These are phyloP conservation scores for Plantago coronopus DNA, from an alignment of 305 asterid genomes.

Conservation along the genomic window DNA sequence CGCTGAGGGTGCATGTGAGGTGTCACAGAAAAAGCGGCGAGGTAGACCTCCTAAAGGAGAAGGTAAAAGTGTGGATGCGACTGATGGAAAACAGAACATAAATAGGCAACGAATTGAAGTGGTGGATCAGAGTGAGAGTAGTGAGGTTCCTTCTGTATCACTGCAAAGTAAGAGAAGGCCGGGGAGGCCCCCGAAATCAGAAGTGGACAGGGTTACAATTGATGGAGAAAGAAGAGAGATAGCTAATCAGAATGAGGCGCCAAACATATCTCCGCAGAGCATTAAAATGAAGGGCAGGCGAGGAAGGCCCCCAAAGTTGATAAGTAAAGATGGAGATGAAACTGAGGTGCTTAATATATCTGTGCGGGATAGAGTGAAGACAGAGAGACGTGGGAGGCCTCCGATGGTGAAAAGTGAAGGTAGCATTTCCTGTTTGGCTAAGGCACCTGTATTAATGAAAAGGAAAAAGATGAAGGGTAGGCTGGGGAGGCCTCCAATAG, in stretches of 20 bases:
- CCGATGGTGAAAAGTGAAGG: slow-evolving; percentile 23
- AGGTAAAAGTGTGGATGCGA: slow-evolving; percentile 11
- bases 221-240: too few relatives aligned
- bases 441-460: neutral
- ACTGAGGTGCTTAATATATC: slow-evolving; percentile 3
- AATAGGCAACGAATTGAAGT: too few relatives aligned
- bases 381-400: slow-evolving; percentile 32
- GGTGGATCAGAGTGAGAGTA: slow-evolving; percentile 14
- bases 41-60: slow-evolving; percentile 30
- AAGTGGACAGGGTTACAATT: too few relatives aligned
- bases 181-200: too few relatives aligned
- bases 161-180: neutral
- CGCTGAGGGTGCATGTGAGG: too few relatives aligned
- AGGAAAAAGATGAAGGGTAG: slow-evolving; percentile 26
- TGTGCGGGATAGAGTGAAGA: neutral
- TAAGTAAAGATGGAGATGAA: slow-evolving; percentile 9
- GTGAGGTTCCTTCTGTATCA: neutral
- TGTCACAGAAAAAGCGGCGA: slow-evolving; percentile 10
- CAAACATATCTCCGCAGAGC: neutral
- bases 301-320: slow-evolving; percentile 30
- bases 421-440: slow-evolving; percentile 19
- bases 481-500: slow-evolving; percentile 33
- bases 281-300: slow-evolving; percentile 22
- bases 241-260: neutral
- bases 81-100: neutral